Conservation (phyloP, 208 protist species). For the Angomonas desouzai region DNA sequence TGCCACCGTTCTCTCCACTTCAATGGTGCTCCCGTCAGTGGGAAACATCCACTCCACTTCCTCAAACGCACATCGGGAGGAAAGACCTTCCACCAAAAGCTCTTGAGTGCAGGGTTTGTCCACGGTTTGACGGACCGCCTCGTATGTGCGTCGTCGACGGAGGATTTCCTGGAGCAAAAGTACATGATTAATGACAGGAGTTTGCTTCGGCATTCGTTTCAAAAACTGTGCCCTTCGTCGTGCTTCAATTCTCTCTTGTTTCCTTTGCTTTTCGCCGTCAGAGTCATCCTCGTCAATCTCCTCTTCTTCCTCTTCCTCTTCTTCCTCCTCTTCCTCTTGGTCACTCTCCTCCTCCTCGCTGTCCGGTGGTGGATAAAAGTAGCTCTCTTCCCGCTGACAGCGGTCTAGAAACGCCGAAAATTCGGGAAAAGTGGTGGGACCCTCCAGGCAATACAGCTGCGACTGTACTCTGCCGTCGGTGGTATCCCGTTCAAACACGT, state of each 20-base stretch:
- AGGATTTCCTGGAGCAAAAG: slow-evolving; percentile 25
- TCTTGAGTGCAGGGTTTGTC: slow-evolving; percentile 27
- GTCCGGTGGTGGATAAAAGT: slow-evolving; percentile 51
- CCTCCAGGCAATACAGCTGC: slow-evolving; percentile 39
- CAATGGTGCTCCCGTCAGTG: slow-evolving; percentile 48
- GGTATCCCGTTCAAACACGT: not conserved
- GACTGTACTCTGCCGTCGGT: slow-evolving; percentile 1
- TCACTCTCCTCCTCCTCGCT: slow-evolving; percentile 54
- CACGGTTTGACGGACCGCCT: slow-evolving; percentile 28
- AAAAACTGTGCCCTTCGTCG: not conserved
- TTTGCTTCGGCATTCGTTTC: not conserved
- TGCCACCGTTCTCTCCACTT: slow-evolving; percentile 43
- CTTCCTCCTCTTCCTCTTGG: slow-evolving; percentile 54
- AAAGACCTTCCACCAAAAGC: slow-evolving; percentile 22
- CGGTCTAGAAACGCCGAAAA: slow-evolving; percentile 43
- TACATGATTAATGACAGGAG: slow-evolving; percentile 36
- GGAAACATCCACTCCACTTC: slow-evolving; percentile 70
- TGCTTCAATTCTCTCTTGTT: slow-evolving; percentile 13
- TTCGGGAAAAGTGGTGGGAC: slow-evolving; percentile 63
- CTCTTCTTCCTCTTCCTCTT: slow-evolving; percentile 27
- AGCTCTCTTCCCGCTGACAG: slow-evolving; percentile 33
- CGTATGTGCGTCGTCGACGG: slow-evolving; percentile 59
- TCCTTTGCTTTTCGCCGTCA: slow-evolving; percentile 1
- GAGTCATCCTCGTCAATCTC: slow-evolving; percentile 16
- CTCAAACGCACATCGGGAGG: slow-evolving; percentile 31